Evolutionary conservation across 331 rosid species (phyloP).

Genomic region (Malus hybrid): DNA sequence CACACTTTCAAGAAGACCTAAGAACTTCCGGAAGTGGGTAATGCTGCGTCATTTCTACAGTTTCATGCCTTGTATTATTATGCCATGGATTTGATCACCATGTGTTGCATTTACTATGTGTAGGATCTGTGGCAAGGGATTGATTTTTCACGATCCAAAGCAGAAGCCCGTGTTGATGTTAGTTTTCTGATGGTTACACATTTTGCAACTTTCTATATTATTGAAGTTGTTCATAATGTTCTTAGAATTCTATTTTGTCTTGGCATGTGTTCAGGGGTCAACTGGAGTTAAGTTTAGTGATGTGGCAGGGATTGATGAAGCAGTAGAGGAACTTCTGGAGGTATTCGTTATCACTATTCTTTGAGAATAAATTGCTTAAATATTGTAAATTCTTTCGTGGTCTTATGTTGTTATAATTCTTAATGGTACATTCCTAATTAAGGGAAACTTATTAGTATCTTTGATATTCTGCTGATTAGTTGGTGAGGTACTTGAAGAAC

Average conservation of each 20-base stretch:
- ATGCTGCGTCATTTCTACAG: constrained; percentile 9
- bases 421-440: not conserved
- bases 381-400: not conserved
- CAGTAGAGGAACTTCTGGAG: constrained; percentile 98
- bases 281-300: constrained; percentile 87
- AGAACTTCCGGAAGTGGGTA: constrained; percentile 99
- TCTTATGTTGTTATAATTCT: not conserved
- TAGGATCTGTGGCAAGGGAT: constrained; percentile 99
- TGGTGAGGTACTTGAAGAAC: constrained; percentile 95
- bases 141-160: constrained; percentile 94
- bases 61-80: constrained; percentile 11
- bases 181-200: constrained; percentile 27
- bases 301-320: constrained; percentile 98
- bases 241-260: constrained; percentile 19
- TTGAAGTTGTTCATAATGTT: constrained; percentile 8
- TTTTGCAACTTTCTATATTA: constrained; percentile 13
- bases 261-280: constrained; percentile 65
- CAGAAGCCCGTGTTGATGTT: constrained; percentile 99
- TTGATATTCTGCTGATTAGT: constrained; percentile 40
- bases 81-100: constrained; percentile 16
- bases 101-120: constrained; percentile 20
- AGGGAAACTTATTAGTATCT: constrained; percentile 17
- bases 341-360: constrained; percentile 18
- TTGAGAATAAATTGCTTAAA: not conserved
- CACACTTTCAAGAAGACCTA: constrained; percentile 95